Conservation (phyloP, 2,329 filamentous ascomycete species). For the Rutstroemia sp. region DNA sequence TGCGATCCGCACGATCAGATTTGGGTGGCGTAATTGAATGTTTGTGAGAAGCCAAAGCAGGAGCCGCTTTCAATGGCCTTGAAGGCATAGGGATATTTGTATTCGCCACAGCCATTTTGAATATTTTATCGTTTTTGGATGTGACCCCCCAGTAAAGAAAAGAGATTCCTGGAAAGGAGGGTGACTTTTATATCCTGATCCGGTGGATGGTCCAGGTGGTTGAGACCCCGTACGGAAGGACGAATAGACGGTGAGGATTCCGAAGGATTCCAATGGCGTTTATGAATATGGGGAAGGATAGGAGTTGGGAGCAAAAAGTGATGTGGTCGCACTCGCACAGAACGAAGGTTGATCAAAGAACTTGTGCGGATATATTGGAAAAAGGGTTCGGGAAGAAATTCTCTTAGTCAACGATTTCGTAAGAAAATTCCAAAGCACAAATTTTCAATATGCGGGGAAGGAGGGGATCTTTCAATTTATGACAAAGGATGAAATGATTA, state of each 20-base stretch:
- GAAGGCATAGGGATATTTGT: conserved; percentile 3
- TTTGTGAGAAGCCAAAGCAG: conserved; percentile 3
- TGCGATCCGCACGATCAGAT: conserved; percentile 24
- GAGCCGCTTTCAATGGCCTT: conserved; percentile 6
- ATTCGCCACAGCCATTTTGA: conserved; percentile 6
- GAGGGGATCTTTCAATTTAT: background rate
- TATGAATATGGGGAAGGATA: background rate
- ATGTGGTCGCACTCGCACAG: conserved; percentile 7
- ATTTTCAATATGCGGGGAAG: conserved; percentile 4
- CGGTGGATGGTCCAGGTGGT: background rate
- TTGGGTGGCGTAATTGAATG: conserved; percentile 13
- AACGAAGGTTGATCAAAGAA: conserved; percentile 6
- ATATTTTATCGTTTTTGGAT: background rate
- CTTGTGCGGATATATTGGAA: conserved; percentile 1
- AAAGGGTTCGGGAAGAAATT: background rate
- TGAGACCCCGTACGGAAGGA: background rate
- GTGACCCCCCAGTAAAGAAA: too few relatives aligned
- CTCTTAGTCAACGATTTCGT: conserved; percentile 9
- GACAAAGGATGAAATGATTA: background rate
- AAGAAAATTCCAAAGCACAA: conserved; percentile 1
- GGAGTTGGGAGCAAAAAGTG: background rate
- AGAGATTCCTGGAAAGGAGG: background rate
- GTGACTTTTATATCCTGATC: background rate
- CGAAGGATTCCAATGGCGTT: background rate
- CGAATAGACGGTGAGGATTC: conserved; percentile 3